A percentile compares a stretch with the other conserved stretches of the same genome.
Conservation (phyloP, 768 basidiomycete species). For the Agaricus bisporus region DNA sequence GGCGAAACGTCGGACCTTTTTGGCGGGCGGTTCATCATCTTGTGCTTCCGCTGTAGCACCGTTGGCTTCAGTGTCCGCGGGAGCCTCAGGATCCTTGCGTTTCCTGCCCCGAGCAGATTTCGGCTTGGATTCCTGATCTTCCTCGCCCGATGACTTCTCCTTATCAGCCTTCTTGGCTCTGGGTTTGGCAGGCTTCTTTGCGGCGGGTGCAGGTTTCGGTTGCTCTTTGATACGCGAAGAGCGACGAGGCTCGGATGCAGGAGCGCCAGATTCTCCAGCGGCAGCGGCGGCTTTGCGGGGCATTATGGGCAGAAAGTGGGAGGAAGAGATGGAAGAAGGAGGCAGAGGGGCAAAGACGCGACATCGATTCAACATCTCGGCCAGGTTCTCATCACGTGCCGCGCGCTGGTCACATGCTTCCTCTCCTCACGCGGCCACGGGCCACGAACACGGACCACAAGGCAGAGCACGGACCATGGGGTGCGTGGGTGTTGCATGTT, state of each 20-base stretch:
- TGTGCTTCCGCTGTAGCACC: constrained; percentile 28
- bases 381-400: constrained; percentile 28
- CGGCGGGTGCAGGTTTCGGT: constrained; percentile 44
- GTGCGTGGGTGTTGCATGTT: too few species aligned
- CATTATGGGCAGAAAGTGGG: constrained; percentile 33
- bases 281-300: constrained; percentile 63
- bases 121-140: constrained; percentile 53
- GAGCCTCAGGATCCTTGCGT: constrained; percentile 33
- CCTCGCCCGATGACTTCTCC: constrained; percentile 25
- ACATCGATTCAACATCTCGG: constrained; percentile 27
- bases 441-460: not conserved
- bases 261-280: constrained; percentile 31
- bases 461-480: too few species aligned
- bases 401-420: constrained; percentile 20
- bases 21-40: constrained; percentile 47
- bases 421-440: not conserved
- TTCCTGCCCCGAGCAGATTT: constrained; percentile 36
- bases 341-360: constrained; percentile 22
- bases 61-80: constrained; percentile 27
- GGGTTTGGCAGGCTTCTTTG: constrained; percentile 64
- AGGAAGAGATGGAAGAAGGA: constrained; percentile 16
- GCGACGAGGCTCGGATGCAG: constrained; percentile 53
- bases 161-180: constrained; percentile 48
- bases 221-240: constrained; percentile 71
- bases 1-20: constrained; percentile 42